Conservation (phyloP, 225 moss, liverwort and hornwort species). For the Bryoerythrophyllum caledonicum region DNA sequence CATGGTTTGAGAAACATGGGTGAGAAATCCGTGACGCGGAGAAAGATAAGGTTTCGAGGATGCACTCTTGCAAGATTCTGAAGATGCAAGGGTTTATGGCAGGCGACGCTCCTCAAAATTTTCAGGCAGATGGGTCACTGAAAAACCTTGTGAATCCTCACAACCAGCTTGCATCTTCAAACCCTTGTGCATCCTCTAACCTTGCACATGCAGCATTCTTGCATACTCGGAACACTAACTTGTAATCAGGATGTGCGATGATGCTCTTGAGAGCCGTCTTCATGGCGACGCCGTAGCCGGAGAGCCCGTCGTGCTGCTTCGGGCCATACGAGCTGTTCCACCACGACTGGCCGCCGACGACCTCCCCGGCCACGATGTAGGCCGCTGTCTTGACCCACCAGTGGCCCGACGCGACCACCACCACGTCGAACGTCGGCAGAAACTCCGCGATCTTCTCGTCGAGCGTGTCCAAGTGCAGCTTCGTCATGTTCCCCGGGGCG, state of each 20-base stretch:
- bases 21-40: not conserved
- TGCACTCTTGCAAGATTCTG: too few species aligned
- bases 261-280: conserved; percentile 48
- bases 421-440: conserved; percentile 60
- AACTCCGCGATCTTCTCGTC: conserved; percentile 44
- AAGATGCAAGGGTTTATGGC: too few species aligned
- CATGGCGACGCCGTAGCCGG: conserved; percentile 60
- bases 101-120: too few species aligned
- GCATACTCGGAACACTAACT: conserved; percentile 25
- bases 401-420: conserved; percentile 78
- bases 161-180: too few species aligned
- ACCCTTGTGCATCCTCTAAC: too few species aligned
- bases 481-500: conserved; percentile 47
- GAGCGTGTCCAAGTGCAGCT: conserved; percentile 65
- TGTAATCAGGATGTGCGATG: conserved; percentile 47
- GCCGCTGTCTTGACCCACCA: conserved; percentile 81
- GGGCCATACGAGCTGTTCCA: conserved; percentile 25
- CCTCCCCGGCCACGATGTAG: conserved; percentile 56
- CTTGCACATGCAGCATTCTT: too few species aligned
- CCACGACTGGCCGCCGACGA: conserved; percentile 69
- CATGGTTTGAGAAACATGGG: not conserved
- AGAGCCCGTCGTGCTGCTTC: conserved; percentile 38
- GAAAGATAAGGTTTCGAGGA: too few species aligned
- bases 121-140: too few species aligned
- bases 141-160: too few species aligned